Base-by-base conservation (phyloP, 768 basidiomycete species). In the Lactarius psammicola region DNA sequence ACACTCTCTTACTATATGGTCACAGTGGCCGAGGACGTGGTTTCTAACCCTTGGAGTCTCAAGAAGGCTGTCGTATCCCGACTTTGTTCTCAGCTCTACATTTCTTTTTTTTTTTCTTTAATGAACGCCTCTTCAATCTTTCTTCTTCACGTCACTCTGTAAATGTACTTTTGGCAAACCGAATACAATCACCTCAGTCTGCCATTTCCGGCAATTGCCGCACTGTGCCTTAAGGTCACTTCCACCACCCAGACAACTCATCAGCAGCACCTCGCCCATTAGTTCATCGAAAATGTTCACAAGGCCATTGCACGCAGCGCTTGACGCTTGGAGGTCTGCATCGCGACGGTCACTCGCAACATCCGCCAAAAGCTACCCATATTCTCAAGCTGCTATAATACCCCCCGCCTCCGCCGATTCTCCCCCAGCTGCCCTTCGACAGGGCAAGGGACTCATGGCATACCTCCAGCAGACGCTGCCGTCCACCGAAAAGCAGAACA, bases 391-490 rank as follows among this genome's bases (percentile, higher is more conserved):
- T 13, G 90, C 85, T 36, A 79, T 88, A 38, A 77, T 85, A 34
- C 82, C 80, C 23, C 77, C 84, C 0, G 74, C 79, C 31, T 80
- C 84, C 10, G 72, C 78, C 56, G 72, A 78, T 44, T 71, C 79
- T 30, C 78, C 83, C 17, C 74, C 81, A 15, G 78, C 77, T 49
- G 74, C 81, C 38, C 80, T 90, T 23, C 80, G 78, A 26, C 71
- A 82, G 66, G 92, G 92, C 75, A 89, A 87, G 77, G 90, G 90
- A 49, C 81, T 94, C 60, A 91, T 94, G 88, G 78, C 83, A 36
- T 83, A 90, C 76, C 80, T 95, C 64, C 81, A 81, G 60, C 82
- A 86, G 74, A 84, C 82, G 13, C 81, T 89, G 8, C 85, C 84
- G 36, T 82, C 85, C 42, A 84, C 84, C 30, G 84, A 88, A 71